Percentiles rank a stretch among this genome's conserved stretches.
These are phyloP conservation scores for Trichoderma cornu-damae DNA, from an alignment of 2,329 filamentous ascomycete genomes.

Conservation along the genomic window DNA sequence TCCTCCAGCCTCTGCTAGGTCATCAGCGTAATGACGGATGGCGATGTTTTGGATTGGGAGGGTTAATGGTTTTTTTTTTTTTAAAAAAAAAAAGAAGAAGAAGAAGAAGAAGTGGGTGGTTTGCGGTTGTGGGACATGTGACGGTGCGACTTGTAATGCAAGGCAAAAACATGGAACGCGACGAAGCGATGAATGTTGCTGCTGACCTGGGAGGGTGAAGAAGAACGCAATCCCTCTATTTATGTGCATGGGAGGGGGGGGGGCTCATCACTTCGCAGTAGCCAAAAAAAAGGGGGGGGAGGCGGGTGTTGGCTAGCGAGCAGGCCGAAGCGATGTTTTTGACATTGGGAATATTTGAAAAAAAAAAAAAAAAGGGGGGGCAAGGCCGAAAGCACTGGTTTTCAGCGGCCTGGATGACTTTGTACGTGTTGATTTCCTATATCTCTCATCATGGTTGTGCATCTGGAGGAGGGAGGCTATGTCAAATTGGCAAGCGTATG, in stretches of 20 bases:
- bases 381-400: not conserved
- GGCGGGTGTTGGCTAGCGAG: not conserved
- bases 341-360: not conserved
- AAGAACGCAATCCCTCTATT: not conserved
- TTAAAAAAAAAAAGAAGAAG: no score
- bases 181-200: slow-evolving; percentile 1
- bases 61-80: no score
- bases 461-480: slow-evolving; percentile 3
- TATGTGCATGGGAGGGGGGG: slow-evolving; percentile 5
- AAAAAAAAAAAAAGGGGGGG: no score
- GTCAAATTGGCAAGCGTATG: not conserved
- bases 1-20: slow-evolving; percentile 30
- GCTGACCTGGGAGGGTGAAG: not conserved
- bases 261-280: not conserved
- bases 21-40: not conserved
- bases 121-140: not conserved
- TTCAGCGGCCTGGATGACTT: not conserved
- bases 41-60: no score
- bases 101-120: not conserved
- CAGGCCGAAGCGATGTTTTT: slow-evolving; percentile 14
- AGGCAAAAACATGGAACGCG: not conserved
- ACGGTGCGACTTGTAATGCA: not conserved
- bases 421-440: not conserved
- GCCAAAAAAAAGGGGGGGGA: no score
- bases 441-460: not conserved